phyloP scores from a whole-genome alignment of 1,284 basidiomycete genomes.

The Pterulicium gracile region DNA sequence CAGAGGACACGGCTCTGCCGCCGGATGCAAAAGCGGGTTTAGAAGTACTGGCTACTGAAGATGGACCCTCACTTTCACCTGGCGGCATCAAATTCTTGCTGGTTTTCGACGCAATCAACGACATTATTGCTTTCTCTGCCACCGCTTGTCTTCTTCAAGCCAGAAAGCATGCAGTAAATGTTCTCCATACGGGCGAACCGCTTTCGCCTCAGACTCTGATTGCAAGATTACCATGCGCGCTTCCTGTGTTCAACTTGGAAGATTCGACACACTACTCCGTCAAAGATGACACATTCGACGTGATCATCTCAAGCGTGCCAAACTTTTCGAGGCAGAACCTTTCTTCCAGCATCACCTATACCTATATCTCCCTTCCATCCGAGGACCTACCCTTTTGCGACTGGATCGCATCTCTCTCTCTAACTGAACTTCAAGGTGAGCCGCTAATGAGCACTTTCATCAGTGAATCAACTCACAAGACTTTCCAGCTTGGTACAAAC shows the following conservation, averaged over 20 bases:
- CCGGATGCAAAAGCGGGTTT: neutral
- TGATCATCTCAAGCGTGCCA: conserved; percentile 25
- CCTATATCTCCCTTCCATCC: conserved; percentile 38
- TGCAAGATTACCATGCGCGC: neutral
- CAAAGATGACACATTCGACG: conserved; percentile 13
- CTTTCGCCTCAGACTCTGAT: neutral
- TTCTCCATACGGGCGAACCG: neutral
- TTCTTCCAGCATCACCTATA: conserved; percentile 14
- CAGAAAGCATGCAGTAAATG: neutral
- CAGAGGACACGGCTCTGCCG: neutral
- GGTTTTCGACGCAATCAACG: neutral
- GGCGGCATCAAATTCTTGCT: neutral
- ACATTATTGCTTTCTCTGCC: neutral
- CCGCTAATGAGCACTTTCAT: conserved; percentile 5
- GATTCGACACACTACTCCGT: neutral
- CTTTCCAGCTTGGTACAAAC: conserved; percentile 58
- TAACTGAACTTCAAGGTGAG: conserved; percentile 46
- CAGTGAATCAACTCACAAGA: conserved; percentile 3
- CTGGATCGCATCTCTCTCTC: conserved; percentile 54
- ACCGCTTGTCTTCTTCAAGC: neutral
- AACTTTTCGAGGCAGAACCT: conserved; percentile 15
- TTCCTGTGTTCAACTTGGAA: neutral
- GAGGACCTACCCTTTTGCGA: conserved; percentile 41
- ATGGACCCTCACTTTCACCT: neutral
- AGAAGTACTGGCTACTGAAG: neutral